Base-by-base conservation (phyloP, 805 yeast genomes). In the Saturnispora quitensis region DNA sequence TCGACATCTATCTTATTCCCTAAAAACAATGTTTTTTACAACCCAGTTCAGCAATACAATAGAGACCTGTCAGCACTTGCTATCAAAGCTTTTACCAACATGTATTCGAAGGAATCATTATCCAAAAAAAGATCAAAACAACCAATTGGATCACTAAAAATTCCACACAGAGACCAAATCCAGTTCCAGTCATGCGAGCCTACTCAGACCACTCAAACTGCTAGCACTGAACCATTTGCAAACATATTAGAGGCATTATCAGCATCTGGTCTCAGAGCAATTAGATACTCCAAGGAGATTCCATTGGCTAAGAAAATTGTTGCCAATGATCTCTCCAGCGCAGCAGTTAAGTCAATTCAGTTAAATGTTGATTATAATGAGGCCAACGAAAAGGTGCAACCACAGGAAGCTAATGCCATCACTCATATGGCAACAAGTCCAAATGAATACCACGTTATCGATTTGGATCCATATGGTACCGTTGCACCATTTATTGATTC, bases 391-490 rank as follows among this genome's bases (percentile, higher is more conserved):
- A 74, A 74, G 28, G 90, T 91, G 20, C 66, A 63, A 44, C 76
- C 93, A 8, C 82, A 86, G 58, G 78, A 79, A 58, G 96, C 93
- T 33, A 98, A 93, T 69, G 99, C 99, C n/a, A 89, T 86, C 57
- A 80, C 78, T 40, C 80, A 77, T 62, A 88, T 93, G 96, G 73
- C 83, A 49, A 62, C 69, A 53, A 64, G 69, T 56, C 68, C 68
- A 60, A 74, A 70, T 25, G 72, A 73, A 49, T 89, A 84, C 68
- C 96, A 93, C 63, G 86, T 88, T 3, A 80, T 93, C 53, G 99
- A 93, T 68, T 74, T 93, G 48, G 99, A 93, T 67, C 99, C 99
- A 0, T 93, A 93, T 64, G 99, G 99, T 31, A 85, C 97, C 0
- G 99, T 97, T 0, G 80, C 97, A 0, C 99, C 99, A 7, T 93